Evolutionary conservation across 805 yeast genomes (phyloP).

Genomic region (Geotrichum ghanense): DNA sequence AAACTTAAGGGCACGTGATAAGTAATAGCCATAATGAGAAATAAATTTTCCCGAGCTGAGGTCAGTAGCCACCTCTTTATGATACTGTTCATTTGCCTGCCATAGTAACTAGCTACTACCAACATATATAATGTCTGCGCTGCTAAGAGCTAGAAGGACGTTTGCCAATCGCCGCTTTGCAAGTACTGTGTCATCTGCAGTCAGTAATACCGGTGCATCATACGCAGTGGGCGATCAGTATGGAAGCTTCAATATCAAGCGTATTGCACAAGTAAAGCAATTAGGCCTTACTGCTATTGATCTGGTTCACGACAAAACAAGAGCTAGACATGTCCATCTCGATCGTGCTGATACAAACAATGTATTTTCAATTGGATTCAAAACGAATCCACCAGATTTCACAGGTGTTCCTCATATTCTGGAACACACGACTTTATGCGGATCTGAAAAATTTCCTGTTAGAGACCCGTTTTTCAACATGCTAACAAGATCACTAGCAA

Average conservation of each 20-base stretch:
- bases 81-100: too few species aligned
- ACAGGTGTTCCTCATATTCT: conserved; percentile 94
- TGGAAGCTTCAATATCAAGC: conserved; percentile 51
- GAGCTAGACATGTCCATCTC: conserved; percentile 74
- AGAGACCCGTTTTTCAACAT: conserved; percentile 96
- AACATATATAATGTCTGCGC: neutral
- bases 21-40: too few species aligned
- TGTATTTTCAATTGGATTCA: conserved; percentile 81
- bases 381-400: conserved; percentile 89
- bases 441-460: conserved; percentile 83
- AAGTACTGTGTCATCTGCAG: neutral
- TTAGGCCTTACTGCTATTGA: conserved; percentile 70
- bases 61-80: too few species aligned
- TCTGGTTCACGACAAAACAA: conserved; percentile 54
- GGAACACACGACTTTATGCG: conserved; percentile 94
- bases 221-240: conserved; percentile 10
- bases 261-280: conserved; percentile 67
- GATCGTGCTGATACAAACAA: conserved; percentile 75
- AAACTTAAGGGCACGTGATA: too few species aligned
- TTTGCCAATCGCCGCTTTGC: neutral
- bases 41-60: too few species aligned
- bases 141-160: neutral
- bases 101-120: too few species aligned
- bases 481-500: conserved; percentile 88
- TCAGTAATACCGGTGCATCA: neutral